A percentile compares a stretch with the other conserved stretches of the same genome.
phyloP scores from a whole-genome alignment of 257 asterid species.

The Avicennia marina region DNA sequence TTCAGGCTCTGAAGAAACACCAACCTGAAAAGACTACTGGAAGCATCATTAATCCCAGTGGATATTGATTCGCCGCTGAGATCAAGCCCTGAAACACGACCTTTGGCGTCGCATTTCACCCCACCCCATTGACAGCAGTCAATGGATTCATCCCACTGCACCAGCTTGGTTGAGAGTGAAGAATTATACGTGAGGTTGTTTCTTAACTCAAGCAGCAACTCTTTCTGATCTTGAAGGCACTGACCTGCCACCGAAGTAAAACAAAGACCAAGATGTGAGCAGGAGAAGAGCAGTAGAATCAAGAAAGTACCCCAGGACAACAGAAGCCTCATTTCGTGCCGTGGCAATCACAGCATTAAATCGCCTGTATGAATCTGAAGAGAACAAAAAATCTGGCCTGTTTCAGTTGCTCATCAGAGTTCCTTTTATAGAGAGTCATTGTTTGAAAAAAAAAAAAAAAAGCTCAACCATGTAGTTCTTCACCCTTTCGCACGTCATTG shows the following conservation, averaged over 20 bases:
- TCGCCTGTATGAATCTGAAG: not conserved
- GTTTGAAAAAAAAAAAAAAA: no score
- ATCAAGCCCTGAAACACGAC: constrained; percentile 43
- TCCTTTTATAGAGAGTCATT: no score
- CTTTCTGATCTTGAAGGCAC: constrained; percentile 34
- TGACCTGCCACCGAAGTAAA: constrained; percentile 24
- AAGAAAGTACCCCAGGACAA: constrained; percentile 13
- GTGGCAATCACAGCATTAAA: not conserved
- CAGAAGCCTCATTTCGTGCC: constrained; percentile 25
- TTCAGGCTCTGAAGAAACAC: constrained; percentile 30
- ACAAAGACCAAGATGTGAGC: not conserved
- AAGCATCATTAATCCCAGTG: constrained; percentile 18
- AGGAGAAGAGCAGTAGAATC: constrained; percentile 11
- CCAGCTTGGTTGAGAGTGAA: constrained; percentile 44
- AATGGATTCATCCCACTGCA: constrained; percentile 35
- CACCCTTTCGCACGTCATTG: no score
- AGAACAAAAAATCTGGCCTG: not conserved
- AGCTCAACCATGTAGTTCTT: no score
- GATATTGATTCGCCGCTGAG: constrained; percentile 45
- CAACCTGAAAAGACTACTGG: constrained; percentile 32
- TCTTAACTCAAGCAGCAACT: constrained; percentile 36
- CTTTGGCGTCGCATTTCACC: constrained; percentile 34
- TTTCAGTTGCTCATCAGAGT: no score
- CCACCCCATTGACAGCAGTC: constrained; percentile 58
- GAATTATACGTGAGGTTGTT: constrained; percentile 41